These are phyloP conservation scores for Raddia distichophylla DNA, from an alignment of 176 grass and related monocot genomes.

Conservation along the genomic window DNA sequence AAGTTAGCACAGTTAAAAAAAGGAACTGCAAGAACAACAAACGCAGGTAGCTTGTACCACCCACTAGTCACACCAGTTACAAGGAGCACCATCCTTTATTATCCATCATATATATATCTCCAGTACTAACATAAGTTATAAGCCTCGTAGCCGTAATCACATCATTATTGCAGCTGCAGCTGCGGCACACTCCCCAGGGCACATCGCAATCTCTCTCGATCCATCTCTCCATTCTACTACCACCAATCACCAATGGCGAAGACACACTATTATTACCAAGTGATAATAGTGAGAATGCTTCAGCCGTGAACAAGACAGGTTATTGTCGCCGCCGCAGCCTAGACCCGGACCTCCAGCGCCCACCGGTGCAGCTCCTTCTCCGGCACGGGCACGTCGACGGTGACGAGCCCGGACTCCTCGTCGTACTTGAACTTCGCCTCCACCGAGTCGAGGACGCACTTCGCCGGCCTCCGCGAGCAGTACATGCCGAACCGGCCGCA, in stretches of 20 bases:
- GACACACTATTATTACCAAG: too few species aligned
- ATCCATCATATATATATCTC: neutral
- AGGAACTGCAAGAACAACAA: neutral
- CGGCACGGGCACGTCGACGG: conserved; percentile 60
- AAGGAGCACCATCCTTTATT: conserved; percentile 47
- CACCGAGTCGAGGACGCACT: conserved; percentile 50
- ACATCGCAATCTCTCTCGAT: neutral
- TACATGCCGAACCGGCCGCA: conserved; percentile 74
- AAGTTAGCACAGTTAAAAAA: neutral
- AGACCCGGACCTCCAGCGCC: conserved; percentile 60
- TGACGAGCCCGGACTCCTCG: conserved; percentile 47
- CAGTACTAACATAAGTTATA: neutral
- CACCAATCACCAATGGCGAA: neutral
- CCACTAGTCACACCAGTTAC: neutral
- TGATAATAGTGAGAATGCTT: neutral
- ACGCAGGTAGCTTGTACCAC: neutral
- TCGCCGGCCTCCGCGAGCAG: conserved; percentile 58
- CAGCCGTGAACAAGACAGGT: neutral
- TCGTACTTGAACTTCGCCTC: conserved; percentile 61
- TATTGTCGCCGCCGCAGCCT: neutral
- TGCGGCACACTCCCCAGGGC: neutral
- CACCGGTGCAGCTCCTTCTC: conserved; percentile 68
- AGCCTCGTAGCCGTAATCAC: neutral
- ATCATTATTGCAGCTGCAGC: conserved; percentile 15
- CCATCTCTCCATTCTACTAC: neutral